Conservation (phyloP, 805 yeast genomes). For the Starmera caribaea region DNA sequence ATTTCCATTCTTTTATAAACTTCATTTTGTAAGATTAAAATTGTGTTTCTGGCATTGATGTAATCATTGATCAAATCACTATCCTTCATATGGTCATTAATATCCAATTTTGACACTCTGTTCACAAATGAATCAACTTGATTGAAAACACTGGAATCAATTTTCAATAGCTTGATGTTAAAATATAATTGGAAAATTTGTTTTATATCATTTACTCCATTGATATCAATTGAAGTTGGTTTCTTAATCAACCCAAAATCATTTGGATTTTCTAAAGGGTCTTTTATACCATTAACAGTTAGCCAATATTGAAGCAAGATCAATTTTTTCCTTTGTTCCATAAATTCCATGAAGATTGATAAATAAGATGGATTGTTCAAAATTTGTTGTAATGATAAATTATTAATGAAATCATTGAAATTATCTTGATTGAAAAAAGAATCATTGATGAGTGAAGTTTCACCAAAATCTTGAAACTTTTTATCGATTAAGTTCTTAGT, state of each 20-base stretch:
- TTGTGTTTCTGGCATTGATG: constrained; percentile 43
- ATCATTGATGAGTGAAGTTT: not conserved
- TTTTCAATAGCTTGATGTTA: constrained; percentile 18
- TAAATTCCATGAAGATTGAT: constrained; percentile 41
- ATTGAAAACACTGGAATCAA: constrained; percentile 18
- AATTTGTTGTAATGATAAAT: constrained; percentile 31
- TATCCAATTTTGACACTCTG: constrained; percentile 2
- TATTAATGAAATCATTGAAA: constrained; percentile 14
- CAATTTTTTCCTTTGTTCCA: constrained; percentile 39
- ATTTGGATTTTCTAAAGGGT: constrained; percentile 51
- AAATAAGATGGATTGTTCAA: constrained; percentile 38
- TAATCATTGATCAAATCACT: constrained; percentile 20
- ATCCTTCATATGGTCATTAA: not conserved
- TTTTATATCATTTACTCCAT: constrained; percentile 41
- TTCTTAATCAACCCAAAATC: constrained; percentile 20
- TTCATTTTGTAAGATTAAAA: constrained; percentile 50
- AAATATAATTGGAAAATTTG: constrained; percentile 39
- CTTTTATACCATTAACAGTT: constrained; percentile 55
- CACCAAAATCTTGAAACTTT: constrained; percentile 17
- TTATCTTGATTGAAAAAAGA: constrained; percentile 3
- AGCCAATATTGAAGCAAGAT: constrained; percentile 54
- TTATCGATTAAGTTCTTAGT: constrained; percentile 22
- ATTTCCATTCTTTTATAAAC: constrained; percentile 41
- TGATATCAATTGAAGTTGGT: constrained; percentile 26
- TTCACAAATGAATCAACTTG: constrained; percentile 29